A percentile compares a stretch with the other conserved stretches of the same genome.
Conservation (phyloP, 2,329 filamentous ascomycete species). For the Pyrenochaeta sp. region DNA sequence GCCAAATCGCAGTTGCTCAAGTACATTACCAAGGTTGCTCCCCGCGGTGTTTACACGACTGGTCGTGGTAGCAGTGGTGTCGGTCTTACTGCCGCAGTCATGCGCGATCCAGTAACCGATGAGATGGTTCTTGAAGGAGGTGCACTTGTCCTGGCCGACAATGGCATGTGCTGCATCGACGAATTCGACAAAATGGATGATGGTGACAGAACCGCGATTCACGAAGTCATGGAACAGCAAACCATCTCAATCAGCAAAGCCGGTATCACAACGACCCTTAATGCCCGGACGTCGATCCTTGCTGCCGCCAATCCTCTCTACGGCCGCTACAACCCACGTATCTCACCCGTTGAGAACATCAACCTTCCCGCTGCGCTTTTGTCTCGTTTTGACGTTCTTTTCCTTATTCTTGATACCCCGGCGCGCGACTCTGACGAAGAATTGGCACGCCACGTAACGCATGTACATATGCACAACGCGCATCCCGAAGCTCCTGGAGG, state of each 20-base stretch:
- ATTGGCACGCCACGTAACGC: constrained; percentile 92
- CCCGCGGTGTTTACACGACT: constrained; percentile 85
- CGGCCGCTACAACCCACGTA: constrained; percentile 95
- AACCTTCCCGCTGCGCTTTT: constrained; percentile 97
- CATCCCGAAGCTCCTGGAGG: constrained; percentile 76
- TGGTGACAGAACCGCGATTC: constrained; percentile 80
- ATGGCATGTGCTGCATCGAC: constrained; percentile 85
- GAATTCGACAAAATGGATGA: constrained; percentile 93
- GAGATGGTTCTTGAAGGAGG: constrained; percentile 86
- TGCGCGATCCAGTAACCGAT: constrained; percentile 83
- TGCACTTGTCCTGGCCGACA: constrained; percentile 80
- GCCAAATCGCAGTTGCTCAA: constrained; percentile 98
- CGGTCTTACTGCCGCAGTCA: constrained; percentile 81
- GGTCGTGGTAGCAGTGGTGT: constrained; percentile 83
- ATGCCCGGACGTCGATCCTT: constrained; percentile 93
- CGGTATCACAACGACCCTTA: constrained; percentile 94
- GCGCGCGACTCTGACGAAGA: constrained; percentile 89
- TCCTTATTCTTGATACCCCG: constrained; percentile 94
- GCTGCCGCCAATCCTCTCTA: constrained; percentile 97
- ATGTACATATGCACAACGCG: constrained; percentile 95
- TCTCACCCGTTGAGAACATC: constrained; percentile 98
- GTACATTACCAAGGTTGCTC: constrained; percentile 98
- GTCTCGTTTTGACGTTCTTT: constrained; percentile 96
- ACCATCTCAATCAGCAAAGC: constrained; percentile 89
- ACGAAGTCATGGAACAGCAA: constrained; percentile 90